Evolutionary conservation across 1,284 basidiomycete genomes (phyloP), one percentile per base, ranked within the genome.

Genomic region (Cutaneotrichosporon cutaneum): DNA sequence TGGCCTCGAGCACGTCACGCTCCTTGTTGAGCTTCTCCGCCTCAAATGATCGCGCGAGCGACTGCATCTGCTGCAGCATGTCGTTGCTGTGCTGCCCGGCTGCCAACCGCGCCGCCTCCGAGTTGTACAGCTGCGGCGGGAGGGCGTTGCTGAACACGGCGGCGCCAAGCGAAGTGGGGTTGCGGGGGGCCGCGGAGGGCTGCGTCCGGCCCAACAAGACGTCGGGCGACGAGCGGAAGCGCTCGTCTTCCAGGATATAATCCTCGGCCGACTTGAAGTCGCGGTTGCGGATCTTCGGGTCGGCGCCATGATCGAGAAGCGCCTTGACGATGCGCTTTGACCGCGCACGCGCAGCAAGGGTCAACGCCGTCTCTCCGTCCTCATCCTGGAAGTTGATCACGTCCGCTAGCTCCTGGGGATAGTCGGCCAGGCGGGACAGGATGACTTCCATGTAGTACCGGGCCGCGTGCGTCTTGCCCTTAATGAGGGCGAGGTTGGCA

Each of bases 321-420:
- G 97, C 84, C 75, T 95, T 95, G 68, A 99, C 94, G 18, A 99
- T 85, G n/a, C 94, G 88, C 81, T 98, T 96, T 77, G 91, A 94
- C 60, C 96, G 83, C 72, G 95, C 97, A 39, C 96, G 85, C 6
- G 96, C 96, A 26, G 96, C 95, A 83, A 99, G 88, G 1, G 96
- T 99, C 62, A 99, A 81, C 11, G 96, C 93, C 14, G 96, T 98
- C 81, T 99, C 96, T 35, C 95, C 95, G 70, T 99, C 96, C 75
- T 98, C 94, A 76, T 99, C 96, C 77, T 96, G 96, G 79, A 99
- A 99, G 76, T 99, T 99, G 80, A 99, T 92, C 55, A 99, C 94
- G 75, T 99, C 96, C 39, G 94, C 92, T 18, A 99, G 82, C 79
- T 99, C 96, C 71, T 91, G 90, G 2, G 95, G 94, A 79, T 93